Evolutionary conservation across 192 early-diverging fungal genomes (phyloP).

Genomic region (Funneliformis geosporum): DNA sequence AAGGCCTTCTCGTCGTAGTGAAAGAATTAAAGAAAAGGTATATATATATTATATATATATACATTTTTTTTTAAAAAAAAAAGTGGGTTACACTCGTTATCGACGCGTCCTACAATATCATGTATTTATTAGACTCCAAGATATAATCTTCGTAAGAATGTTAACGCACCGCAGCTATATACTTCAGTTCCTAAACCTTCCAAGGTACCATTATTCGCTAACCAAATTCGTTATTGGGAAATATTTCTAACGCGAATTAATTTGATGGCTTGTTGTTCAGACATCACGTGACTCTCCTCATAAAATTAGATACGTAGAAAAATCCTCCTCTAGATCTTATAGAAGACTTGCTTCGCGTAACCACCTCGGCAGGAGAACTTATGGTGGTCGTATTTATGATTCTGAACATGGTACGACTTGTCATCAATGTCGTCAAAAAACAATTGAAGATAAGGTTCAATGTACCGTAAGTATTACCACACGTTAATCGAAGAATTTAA

Average conservation of each 20-base stretch:
- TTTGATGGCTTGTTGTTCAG: too few species aligned
- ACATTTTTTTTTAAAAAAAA: too few species aligned
- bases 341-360: not conserved
- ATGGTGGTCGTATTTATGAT: slow-evolving; percentile 33
- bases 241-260: not conserved
- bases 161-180: not conserved
- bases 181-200: not conserved
- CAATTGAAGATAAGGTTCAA: slow-evolving; percentile 31
- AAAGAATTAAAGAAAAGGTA: slow-evolving; percentile 3
- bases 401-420: slow-evolving; percentile 30
- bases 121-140: not conserved
- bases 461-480: slow-evolving; percentile 9
- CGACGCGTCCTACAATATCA: not conserved
- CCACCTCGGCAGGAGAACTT: slow-evolving; percentile 25
- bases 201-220: not conserved
- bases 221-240: not conserved
- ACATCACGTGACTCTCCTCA: not conserved
- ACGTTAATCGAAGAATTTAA: not conserved
- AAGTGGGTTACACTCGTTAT: too few species aligned
- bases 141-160: not conserved
- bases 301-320: not conserved
- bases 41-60: not conserved
- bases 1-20: not conserved
- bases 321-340: not conserved
- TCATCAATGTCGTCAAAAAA: slow-evolving; percentile 36